Base-by-base conservation (phyloP, 192 early-diverging fungal species). In the Jimgerdemannia lactiflua region DNA sequence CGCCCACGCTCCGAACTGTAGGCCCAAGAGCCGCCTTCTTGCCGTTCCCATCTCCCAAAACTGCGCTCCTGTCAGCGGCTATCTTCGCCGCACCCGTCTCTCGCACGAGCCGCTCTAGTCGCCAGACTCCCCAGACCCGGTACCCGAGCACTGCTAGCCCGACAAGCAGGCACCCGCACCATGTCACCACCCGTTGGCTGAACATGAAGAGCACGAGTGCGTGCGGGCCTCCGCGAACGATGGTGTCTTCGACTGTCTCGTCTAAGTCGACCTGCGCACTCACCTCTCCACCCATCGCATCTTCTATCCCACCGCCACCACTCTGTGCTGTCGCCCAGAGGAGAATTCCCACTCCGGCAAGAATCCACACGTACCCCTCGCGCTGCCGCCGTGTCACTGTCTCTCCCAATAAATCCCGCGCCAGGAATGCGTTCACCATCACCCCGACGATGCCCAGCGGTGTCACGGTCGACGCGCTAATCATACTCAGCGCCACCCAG, bases 401-500 rank as follows among this genome's bases (percentile, higher is more conserved):
- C 49, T 79, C 77, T n/a, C 70, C 70, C 14, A 79, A 54, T 14
- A 79, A 42, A 44, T 69, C 63, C 3, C 64, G 67, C 49, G 77
- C 77, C 20, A 79, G 73, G 19, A 74, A 41, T 40, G 73, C 73
- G 42, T 79, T 79, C 20, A 70, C 70, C 41, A 79, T 72, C 4
- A 79, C 77, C 59, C 73, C 77, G 17, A 79, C 59, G 39, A 79
- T 79, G 70, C 77, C 77, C n/a, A 79, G 69, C 10, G 77, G 77
- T 11, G 77, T 79, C 6, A 79, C 77, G 17, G 74, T 70, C 42
- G 72, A 71, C 39, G 77, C 68, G 39, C 74, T 75, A 18, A 70
- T 74, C 3, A 79, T 39, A 65, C 65, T 49, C 19, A 79, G 74
- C 49, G 77, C 77, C 20, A 79, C 69, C 77, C 77, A 79, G 49